Evolutionary conservation across 1,139 yeast species (phyloP), one percentile per base, ranked within the genome.

Genomic region (Pichia sp.): DNA sequence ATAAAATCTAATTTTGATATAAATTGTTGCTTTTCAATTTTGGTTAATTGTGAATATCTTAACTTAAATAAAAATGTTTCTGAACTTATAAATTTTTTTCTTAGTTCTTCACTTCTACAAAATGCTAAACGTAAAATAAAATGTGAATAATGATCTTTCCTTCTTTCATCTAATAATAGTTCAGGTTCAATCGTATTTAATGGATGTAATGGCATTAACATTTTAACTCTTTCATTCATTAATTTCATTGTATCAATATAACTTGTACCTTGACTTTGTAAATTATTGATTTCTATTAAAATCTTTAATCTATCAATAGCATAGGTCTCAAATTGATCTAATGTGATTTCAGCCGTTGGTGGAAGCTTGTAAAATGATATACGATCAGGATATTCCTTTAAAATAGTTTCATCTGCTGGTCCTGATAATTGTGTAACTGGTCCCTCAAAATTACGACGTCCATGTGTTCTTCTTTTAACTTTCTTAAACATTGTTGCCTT

Each of bases 291-390:
- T 61, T 89, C 96, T 48, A 87, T 76, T 49, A 94, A 71, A 9
- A 92, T 78, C 58, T 82, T 80, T 52, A 92, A 72, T 51, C 99
- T 70, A 59, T 92, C 97, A 41, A 92, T 84, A 8, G 97, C 97
- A 97, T 97, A 92, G 20, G 73, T 73, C 64, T 92, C 98, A 63
- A 92, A 94, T 60, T 92, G 86, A 53, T 90, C 97, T 33, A 92
- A 63, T 0, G 97, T 87, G 58, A 92, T 80, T 64, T 92, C 97
- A 31, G 82, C 80, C 32, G 73, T 64, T 1, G 97, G 97, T 7
- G 96, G 94, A 4, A 68, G 54, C 37, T 71, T 75, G 63, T 92
- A 92, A 58, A 90, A 74, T 40, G 82, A 78, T 42, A 85, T 69
- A 36, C 92, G 57, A 48, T 62, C 58, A 4, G 80, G 73, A 56